phyloP scores from a whole-genome alignment of 108 stramenopile species.

The Nitzschia sp. region DNA sequence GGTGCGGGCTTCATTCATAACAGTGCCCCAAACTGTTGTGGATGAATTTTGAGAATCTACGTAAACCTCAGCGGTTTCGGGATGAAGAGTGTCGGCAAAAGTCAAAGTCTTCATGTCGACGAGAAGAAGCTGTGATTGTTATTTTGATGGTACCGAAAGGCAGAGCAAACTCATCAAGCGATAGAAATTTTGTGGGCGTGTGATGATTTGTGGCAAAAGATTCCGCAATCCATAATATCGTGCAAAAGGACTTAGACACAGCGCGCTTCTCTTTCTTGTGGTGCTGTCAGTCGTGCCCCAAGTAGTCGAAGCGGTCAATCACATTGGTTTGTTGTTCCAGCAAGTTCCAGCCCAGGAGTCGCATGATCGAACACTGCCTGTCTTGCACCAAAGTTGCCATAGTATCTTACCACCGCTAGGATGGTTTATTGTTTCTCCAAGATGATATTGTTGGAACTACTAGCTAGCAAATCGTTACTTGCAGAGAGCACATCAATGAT shows the following conservation, averaged over 20 bases:
- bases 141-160: neutral
- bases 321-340: no score
- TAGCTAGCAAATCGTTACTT: no score
- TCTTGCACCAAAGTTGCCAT: neutral
- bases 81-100: conserved; percentile 14
- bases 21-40: conserved; percentile 1
- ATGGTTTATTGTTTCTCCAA: neutral
- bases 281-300: neutral
- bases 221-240: no score
- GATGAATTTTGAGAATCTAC: neutral
- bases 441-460: no score
- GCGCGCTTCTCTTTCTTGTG: neutral
- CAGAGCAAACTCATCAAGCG: no score
- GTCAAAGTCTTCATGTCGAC: conserved; percentile 5
- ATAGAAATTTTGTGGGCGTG: no score
- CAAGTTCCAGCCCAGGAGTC: no score
- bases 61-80: conserved; percentile 2
- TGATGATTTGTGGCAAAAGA: no score
- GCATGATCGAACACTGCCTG: neutral
- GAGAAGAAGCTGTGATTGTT: no score
- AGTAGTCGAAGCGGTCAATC: neutral
- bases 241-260: neutral
- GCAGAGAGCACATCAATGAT: no score
- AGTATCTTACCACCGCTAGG: neutral
- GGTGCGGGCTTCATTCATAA: conserved; percentile 1